Conservation (phyloP, 2,329 filamentous ascomycete species). For the Penicillium digitatum region DNA sequence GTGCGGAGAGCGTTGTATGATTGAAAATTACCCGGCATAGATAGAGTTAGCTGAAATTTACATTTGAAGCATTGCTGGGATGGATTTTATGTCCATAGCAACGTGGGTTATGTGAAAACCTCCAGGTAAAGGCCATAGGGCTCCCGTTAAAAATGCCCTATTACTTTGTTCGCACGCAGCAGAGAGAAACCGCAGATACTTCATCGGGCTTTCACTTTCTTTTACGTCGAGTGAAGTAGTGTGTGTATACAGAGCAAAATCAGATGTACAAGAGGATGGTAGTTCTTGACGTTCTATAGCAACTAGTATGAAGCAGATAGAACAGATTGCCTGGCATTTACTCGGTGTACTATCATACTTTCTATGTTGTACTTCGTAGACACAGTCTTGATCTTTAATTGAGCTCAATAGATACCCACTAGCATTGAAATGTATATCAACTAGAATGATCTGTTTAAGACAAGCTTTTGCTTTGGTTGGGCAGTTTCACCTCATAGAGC, state of each 20-base stretch:
- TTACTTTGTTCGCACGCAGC: neutral
- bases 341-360: neutral
- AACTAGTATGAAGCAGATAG: neutral
- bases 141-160: neutral
- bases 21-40: neutral
- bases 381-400: neutral
- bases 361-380: neutral
- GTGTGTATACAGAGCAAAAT: neutral
- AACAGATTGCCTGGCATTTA: neutral
- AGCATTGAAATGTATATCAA: neutral
- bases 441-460: neutral
- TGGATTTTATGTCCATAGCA: neutral
- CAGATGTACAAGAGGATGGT: neutral
- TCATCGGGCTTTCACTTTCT: too few relatives aligned
- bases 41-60: neutral
- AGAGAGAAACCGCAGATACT: neutral
- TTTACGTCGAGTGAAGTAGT: too few relatives aligned
- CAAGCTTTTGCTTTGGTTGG: neutral
- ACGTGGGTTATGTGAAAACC: neutral
- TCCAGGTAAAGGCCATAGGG: neutral
- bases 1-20: constrained; percentile 4
- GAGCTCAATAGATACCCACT: neutral
- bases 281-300: too few relatives aligned
- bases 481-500: neutral
- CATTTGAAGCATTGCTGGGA: neutral